Evolutionary conservation across 371 early-diverging fungal species (phyloP).

Genomic region (Mucor sp.): DNA sequence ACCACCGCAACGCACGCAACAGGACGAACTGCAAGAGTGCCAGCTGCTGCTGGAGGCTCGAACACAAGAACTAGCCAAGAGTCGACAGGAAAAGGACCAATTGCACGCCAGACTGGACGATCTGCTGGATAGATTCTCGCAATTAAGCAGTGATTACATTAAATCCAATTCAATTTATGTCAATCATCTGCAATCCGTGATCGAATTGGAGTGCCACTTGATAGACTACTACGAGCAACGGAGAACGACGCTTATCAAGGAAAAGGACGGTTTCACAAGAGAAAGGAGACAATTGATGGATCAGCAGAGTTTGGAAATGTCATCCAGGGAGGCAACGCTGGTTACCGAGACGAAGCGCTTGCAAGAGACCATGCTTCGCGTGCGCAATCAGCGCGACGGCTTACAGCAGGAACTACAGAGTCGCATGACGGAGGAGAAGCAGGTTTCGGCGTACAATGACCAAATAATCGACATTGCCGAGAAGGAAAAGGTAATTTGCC

Average conservation of each 20-base stretch:
- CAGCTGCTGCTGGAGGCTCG: neutral
- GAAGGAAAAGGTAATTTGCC: neutral
- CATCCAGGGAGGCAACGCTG: neutral
- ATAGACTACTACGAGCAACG: neutral
- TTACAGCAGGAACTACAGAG: neutral
- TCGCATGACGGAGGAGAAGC: neutral
- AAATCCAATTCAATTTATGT: constrained; percentile 3
- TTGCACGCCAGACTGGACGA: neutral
- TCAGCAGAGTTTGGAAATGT: neutral
- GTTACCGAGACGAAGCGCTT: neutral
- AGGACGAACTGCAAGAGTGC: neutral
- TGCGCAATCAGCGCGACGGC: neutral
- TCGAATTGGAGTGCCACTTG: neutral
- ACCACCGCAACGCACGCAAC: neutral
- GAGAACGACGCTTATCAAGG: neutral
- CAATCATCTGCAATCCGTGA: neutral
- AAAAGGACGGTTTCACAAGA: constrained; percentile 5
- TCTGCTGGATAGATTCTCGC: neutral
- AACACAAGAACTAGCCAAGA: neutral
- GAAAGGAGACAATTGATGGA: neutral
- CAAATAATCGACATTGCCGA: neutral
- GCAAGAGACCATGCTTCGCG: neutral
- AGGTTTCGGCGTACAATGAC: neutral
- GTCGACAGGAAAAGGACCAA: neutral
- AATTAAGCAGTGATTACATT: neutral